A percentile compares a stretch with the other conserved stretches of the same genome.
Conservation (phyloP, 768 basidiomycete genomes). For the Tylopilus rubrobrunneus region DNA sequence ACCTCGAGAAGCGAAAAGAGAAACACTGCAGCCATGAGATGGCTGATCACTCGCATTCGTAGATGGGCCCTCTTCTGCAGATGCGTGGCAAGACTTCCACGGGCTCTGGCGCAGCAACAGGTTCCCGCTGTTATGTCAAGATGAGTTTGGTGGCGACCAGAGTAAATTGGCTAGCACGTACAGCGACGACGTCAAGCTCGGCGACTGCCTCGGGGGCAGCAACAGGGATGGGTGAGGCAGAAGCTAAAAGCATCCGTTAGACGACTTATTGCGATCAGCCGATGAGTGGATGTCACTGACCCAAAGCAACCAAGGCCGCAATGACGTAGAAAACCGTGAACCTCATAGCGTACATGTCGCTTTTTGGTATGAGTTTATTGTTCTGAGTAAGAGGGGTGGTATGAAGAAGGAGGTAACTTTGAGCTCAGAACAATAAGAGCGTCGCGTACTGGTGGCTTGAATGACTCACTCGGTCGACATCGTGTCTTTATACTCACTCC, state of each 20-base stretch:
- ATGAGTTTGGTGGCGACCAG: neutral
- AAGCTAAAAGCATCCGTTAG: slow-evolving; percentile 17
- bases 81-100: slow-evolving; percentile 12
- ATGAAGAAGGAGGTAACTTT: neutral
- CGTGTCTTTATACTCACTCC: slow-evolving; percentile 24
- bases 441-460: slow-evolving; percentile 14
- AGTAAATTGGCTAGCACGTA: neutral
- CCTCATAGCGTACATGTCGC: slow-evolving; percentile 25
- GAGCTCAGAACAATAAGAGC: slow-evolving; percentile 31
- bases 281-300: slow-evolving; percentile 11
- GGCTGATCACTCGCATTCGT: slow-evolving; percentile 8
- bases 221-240: slow-evolving; percentile 26
- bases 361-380: slow-evolving; percentile 29
- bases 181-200: slow-evolving; percentile 12
- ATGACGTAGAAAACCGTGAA: slow-evolving; percentile 29
- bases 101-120: slow-evolving; percentile 6
- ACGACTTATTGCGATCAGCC: neutral
- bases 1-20: no score
- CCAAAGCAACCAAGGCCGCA: slow-evolving; percentile 21
- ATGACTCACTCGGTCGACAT: slow-evolving; percentile 9
- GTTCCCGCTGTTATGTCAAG: slow-evolving; percentile 6
- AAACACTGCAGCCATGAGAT: neutral
- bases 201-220: slow-evolving; percentile 8
- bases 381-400: slow-evolving; percentile 10
- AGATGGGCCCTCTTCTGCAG: neutral